Evolutionary conservation across 202 grass and related monocot species (phyloP), one percentile per base, ranked within the genome.

Genomic region (Digitaria exilis): DNA sequence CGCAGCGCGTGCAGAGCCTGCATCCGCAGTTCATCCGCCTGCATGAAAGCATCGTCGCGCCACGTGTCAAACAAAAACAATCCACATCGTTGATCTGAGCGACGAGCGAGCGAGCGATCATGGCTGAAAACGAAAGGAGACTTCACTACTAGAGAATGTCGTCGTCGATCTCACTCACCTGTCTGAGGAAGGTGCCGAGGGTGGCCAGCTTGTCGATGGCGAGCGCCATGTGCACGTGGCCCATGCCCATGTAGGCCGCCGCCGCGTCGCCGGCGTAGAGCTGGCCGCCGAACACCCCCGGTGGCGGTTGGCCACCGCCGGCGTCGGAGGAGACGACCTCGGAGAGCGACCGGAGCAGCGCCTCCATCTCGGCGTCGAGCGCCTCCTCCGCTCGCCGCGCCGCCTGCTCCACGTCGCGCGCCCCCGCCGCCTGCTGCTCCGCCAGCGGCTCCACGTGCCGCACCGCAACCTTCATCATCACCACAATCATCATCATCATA

Each of bases 181-280:
- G 90, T 76, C 84, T 70, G 70, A 93, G 63, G 69, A 89, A 83
- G 41, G 56, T 71, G 41, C 88, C 86, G 63, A 96, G 56, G 2
- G 80, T 52, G 76, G 90, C 67, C 0, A 96, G 67, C 85, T 96
- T 96, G 73, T 82, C 87, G 77, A 96, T 85, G 86, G 90, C 90
- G 48, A 89, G 2, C 2, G 77, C 82, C 86, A 92, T 76, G 57
- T 82, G 68, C 79, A 81, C 71, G n/a, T 80, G 76, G 7, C 66
- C 76, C 80, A 92, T 75, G 7, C 66, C 76, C 80, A 92, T 79
- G 76, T 76, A 90, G 22, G 84, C 68, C 26, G 82, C 64, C 37
- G 77, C 78, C 25, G 73, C 70, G 28, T 52, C 70, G 18, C 29
- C 29, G 29, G 52, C 41, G 77, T 86, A 74, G 7, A 66, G 51